Evolutionary conservation across 163 green algal genomes (phyloP).

Genomic region (Coccomyxa subellipsoidea): DNA sequence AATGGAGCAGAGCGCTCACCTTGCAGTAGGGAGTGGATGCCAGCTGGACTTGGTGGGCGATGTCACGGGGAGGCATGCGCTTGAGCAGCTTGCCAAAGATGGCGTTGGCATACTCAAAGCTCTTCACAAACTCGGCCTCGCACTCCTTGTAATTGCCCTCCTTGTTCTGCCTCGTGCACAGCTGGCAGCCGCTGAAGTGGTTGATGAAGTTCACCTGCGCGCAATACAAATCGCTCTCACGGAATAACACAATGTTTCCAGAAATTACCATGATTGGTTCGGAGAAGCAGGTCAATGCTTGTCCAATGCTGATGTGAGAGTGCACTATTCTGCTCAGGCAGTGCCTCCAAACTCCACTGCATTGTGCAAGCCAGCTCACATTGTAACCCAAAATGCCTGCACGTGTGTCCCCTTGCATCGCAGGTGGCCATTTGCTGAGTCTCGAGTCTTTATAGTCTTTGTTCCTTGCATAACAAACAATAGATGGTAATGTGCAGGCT

Average conservation of each 20-base stretch:
- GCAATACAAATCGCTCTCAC: neutral
- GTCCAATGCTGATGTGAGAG: no score
- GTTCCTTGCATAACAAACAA: no score
- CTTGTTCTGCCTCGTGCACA: slow-evolving; percentile 29
- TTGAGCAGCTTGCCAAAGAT: slow-evolving; percentile 10
- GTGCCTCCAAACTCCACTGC: no score
- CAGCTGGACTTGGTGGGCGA: slow-evolving; percentile 5
- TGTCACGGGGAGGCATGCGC: slow-evolving; percentile 12
- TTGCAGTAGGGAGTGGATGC: slow-evolving; percentile 8
- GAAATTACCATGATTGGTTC: neutral
- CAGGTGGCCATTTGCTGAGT: no score
- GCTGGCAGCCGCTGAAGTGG: slow-evolving; percentile 27
- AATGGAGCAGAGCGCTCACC: neutral
- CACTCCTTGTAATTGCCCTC: slow-evolving; percentile 16
- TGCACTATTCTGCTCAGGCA: no score
- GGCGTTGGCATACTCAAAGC: slow-evolving; percentile 18
- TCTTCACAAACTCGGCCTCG: slow-evolving; percentile 16
- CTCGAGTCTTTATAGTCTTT: no score
- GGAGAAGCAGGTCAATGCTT: no score
- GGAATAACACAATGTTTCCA: neutral
- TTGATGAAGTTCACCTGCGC: slow-evolving; percentile 29
- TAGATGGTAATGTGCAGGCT: no score
- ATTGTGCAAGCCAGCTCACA: no score
- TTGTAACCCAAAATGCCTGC: no score
- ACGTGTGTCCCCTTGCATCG: no score